Evolutionary conservation across 176 grass and related monocot species (phyloP).

Genomic region (Avena insularis): DNA sequence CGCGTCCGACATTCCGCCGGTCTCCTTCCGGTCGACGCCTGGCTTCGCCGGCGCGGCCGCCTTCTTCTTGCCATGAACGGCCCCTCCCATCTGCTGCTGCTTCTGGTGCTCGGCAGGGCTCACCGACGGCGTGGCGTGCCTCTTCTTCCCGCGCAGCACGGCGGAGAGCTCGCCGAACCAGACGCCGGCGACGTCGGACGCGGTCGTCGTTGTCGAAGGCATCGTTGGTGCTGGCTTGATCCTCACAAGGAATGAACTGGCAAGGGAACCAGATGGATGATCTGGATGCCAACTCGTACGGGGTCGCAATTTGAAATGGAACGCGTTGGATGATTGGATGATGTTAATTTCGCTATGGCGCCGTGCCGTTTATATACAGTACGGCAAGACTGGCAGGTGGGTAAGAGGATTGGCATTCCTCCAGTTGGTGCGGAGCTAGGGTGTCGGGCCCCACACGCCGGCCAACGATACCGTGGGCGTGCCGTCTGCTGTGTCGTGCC

Average conservation of each 20-base stretch:
- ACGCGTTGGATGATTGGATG: background rate
- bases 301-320: background rate
- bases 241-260: background rate
- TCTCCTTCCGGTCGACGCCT: background rate
- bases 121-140: conserved; percentile 4
- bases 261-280: background rate
- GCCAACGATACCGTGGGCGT: background rate
- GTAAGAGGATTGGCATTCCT: background rate
- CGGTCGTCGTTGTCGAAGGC: conserved; percentile 13
- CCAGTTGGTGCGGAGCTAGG: background rate
- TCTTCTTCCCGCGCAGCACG: conserved; percentile 22
- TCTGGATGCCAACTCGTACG: background rate
- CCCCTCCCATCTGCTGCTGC: background rate
- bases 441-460: background rate
- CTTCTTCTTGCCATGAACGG: background rate
- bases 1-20: conserved; percentile 53
- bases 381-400: background rate
- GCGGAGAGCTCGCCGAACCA: conserved; percentile 47
- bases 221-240: background rate
- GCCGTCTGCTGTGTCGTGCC: background rate
- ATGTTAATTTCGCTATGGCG: background rate
- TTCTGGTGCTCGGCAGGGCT: background rate
- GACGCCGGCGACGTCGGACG: background rate
- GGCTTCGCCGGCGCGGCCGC: too few relatives aligned
- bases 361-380: background rate